Base-by-base conservation (phyloP, 2,329 filamentous ascomycete species). In the Fusarium sp. region DNA sequence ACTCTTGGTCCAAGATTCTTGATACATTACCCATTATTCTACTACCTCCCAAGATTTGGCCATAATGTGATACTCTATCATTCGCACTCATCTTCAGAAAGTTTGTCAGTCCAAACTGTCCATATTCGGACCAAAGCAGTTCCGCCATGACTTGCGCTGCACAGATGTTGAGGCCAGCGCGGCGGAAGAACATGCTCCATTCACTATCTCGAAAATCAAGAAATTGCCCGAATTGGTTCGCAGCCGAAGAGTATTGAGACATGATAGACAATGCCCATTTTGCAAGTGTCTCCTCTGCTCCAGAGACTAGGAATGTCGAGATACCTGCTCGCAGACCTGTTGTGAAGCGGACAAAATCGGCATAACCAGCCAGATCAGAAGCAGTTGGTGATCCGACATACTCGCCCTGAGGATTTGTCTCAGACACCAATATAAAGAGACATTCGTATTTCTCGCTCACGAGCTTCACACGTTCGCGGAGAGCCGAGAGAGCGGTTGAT, bases 391-490 rank as follows among this genome's bases (percentile, higher is more conserved):
- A 74, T 59, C 78, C 76, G 37, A 80, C 75, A 7, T 77, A 80
- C 65, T 87, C 85, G 14, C 82, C 82, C 1, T 75, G 43, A 3
- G 66, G 69, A 49, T 82, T 84, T 3, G 77, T 78, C 57, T 90
- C 86, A n/a, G 87, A 89, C 2, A 96, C 84, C 1, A 97, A 78
- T 2, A 97, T 81, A 2, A 92, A 79, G 2, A 97, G 81, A 6
- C 82, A 83, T 67, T 93, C 90, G 74, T 96, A 95, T 12, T 89
- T 85, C 3, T 74, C 57, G 14, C 88, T 84, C 0, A 90, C 80
- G 10, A 76, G 78, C 5, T 79, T 75, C 12, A 95, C 80, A 4
- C 85, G 83, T 53, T 88, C 83, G 40, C 86, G 85, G 16, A 93
- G 81, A 16, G 81, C 80, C 5, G 83, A 80, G 37, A 80, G 77